Conservation (phyloP, 1,284 basidiomycete species). For the Moesziomyces antarcticus region DNA sequence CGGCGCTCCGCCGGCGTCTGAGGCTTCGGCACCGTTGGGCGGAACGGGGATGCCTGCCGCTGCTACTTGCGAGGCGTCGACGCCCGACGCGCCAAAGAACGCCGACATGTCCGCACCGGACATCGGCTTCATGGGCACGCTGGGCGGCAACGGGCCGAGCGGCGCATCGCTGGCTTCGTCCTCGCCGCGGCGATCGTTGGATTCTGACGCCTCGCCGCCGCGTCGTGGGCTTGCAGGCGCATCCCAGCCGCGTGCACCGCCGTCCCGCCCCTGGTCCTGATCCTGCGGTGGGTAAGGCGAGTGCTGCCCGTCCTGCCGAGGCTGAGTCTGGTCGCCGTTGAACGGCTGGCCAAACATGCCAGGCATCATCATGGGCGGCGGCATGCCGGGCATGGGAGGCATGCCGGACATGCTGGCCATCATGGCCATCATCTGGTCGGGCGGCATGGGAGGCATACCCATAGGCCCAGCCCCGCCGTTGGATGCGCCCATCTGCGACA, state of each 20-base stretch:
- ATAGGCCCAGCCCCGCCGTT: constrained; percentile 33
- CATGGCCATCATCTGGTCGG: constrained; percentile 62
- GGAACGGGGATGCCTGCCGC: constrained; percentile 22
- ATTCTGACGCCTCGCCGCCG: neutral
- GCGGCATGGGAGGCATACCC: constrained; percentile 54
- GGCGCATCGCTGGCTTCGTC: constrained; percentile 4
- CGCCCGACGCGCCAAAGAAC: constrained; percentile 41
- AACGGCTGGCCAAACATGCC: constrained; percentile 38
- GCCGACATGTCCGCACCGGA: constrained; percentile 40
- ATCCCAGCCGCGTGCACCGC: constrained; percentile 13
- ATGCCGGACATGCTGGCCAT: constrained; percentile 52
- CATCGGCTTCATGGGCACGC: constrained; percentile 26
- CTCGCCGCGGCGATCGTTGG: constrained; percentile 10
- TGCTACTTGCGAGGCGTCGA: constrained; percentile 32
- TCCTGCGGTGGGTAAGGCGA: constrained; percentile 20
- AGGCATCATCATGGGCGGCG: constrained; percentile 36
- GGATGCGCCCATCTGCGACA: constrained; percentile 44
- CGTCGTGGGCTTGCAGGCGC: constrained; percentile 4
- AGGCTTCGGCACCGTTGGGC: neutral
- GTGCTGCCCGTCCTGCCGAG: constrained; percentile 13
- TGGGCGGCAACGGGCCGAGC: constrained; percentile 2
- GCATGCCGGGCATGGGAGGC: constrained; percentile 42
- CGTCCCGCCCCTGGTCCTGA: constrained; percentile 4
- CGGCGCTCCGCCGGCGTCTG: neutral
- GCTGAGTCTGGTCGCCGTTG: constrained; percentile 22